Percentiles rank a stretch among this genome's conserved stretches.
These are phyloP conservation scores for Thraustochytrium sp. DNA, from an alignment of 352 stramenopile species.

Conservation along the genomic window DNA sequence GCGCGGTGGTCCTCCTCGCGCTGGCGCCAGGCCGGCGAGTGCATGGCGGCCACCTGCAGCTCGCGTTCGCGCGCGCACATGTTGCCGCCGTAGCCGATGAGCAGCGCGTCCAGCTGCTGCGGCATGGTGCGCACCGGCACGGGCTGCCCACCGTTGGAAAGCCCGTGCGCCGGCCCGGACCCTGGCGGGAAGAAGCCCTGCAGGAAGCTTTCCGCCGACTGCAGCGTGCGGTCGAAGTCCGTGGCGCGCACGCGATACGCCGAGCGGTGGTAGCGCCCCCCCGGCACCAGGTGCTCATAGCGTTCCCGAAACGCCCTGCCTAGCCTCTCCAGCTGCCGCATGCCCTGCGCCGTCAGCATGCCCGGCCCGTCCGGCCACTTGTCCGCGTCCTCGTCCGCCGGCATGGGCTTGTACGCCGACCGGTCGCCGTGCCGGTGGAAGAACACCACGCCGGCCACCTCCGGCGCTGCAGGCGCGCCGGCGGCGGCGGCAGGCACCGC, in stretches of 20 bases:
- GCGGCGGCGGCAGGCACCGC: too few relatives aligned
- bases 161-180: background rate
- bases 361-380: background rate
- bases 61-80: background rate
- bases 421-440: conserved; percentile 31
- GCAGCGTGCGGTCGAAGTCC: conserved; percentile 45
- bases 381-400: background rate
- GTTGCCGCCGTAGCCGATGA: background rate
- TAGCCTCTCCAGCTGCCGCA: background rate
- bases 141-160: background rate
- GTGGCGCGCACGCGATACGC: conserved; percentile 22
- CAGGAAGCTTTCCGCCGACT: conserved; percentile 29
- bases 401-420: background rate
- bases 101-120: background rate
- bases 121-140: conserved; percentile 28
- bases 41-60: background rate
- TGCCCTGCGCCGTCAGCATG: conserved; percentile 13
- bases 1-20: background rate
- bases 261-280: background rate
- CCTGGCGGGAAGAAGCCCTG: conserved; percentile 44
- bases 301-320: background rate
- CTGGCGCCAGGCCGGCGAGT: background rate
- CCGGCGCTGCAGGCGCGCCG: background rate
- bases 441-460: conserved; percentile 21
- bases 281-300: background rate